Evolutionary conservation across 805 yeast species (phyloP), one percentile per base, ranked within the genome.

Genomic region (Wickerhamomyces chambardii): DNA sequence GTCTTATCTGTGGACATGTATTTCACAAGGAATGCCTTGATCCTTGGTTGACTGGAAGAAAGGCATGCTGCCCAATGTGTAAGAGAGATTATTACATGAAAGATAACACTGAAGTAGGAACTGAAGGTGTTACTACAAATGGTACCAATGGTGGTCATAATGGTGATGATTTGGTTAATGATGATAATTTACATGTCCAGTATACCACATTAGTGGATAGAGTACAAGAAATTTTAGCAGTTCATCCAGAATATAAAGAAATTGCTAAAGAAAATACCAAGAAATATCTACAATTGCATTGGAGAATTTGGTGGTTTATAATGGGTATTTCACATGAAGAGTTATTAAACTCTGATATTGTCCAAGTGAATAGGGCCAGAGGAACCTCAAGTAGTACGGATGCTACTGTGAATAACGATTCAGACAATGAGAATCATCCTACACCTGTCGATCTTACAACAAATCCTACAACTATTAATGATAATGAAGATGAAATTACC

Each of bases 11-110:
- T 59, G 86, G 87, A 4, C 95, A 84, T 56, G 86, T 80, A 3
- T 84, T 78, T 67, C 95, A 84, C 50, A 66, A 78, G 17, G 78
- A 70, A 15, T 84, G 95, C 56, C 68, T 85, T 35, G 86, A 80
- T 43, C 89, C 89, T 2, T 84, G 95, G 95, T 61, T 84, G 32
- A 77, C 75, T 3, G 71, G 73, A 42, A 63, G 90, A 44, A 68
- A 81, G 32, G 89, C 87, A 1, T 78, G 84, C 46, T 84, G 95
- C 52, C 95, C 95, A 8, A 75, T 79, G 64, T 84, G 95, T 57
- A 82, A 84, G 48, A 60, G 79, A 24, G 86, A 78, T 51, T 78
- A 77, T 51, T 73, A 66, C 47, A 12, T 55, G 40, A 50, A 51
- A 38, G 42, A 41, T 24, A 30, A 37, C 6, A 36, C 33, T 15